Percentiles rank a stretch among this genome's conserved stretches.
Conservation (phyloP, 352 stramenopile genomes). For the Nothophytophthora sp. region DNA sequence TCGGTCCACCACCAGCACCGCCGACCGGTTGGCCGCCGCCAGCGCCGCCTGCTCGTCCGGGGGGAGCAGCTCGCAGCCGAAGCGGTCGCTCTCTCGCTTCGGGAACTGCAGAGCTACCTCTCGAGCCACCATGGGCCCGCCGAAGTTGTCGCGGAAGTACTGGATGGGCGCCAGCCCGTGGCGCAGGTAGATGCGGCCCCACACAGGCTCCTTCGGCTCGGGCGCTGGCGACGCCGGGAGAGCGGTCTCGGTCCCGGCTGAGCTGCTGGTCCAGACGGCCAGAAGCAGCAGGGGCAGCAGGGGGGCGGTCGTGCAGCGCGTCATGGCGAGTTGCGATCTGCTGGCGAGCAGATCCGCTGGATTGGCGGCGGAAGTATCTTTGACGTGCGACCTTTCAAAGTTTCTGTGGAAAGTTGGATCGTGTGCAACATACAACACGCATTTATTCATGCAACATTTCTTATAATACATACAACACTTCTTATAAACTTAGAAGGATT, state of each 20-base stretch:
- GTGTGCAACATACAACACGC: no score
- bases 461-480: no score
- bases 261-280: background rate
- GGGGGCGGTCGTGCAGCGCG: background rate
- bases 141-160: constrained; percentile 70
- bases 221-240: background rate
- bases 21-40: constrained; percentile 27
- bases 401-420: no score
- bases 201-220: constrained; percentile 42
- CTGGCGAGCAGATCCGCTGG: no score
- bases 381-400: no score
- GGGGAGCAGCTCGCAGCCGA: constrained; percentile 45
- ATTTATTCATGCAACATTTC: no score
- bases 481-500: no score
- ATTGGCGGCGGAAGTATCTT: no score
- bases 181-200: constrained; percentile 72
- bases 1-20: constrained; percentile 56
- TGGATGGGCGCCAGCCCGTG: constrained; percentile 64
- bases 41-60: constrained; percentile 30
- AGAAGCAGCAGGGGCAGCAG: background rate
- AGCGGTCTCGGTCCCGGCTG: background rate
- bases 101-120: constrained; percentile 59
- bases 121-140: constrained; percentile 33
- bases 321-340: no score
- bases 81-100: constrained; percentile 24